phyloP scores from a whole-genome alignment of 2,329 filamentous ascomycete genomes.

The Cladosporium halotolerans region DNA sequence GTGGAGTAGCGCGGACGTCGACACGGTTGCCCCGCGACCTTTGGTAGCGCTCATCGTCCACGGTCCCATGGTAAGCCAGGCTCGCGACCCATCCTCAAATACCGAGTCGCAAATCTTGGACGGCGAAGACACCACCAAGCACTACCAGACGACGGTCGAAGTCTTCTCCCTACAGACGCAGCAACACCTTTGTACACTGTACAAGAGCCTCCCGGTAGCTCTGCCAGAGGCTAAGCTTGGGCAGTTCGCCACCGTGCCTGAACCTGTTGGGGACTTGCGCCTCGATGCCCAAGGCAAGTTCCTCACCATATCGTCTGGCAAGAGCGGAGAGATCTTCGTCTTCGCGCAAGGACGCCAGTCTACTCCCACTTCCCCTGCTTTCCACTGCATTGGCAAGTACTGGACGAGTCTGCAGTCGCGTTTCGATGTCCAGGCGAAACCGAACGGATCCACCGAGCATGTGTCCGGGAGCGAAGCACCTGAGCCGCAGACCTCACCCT shows the following conservation, averaged over 20 bases:
- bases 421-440: slow-evolving; percentile 11
- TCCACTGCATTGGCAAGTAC: slow-evolving; percentile 74
- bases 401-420: slow-evolving; percentile 67
- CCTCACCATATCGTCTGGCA: slow-evolving; percentile 69
- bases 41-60: slow-evolving; percentile 75
- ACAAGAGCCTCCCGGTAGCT: slow-evolving; percentile 61
- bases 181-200: slow-evolving; percentile 63
- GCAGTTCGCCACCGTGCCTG: slow-evolving; percentile 39
- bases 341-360: slow-evolving; percentile 36
- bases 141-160: slow-evolving; percentile 82
- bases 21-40: slow-evolving; percentile 54
- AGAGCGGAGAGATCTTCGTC: slow-evolving; percentile 81
- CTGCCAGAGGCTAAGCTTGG: slow-evolving; percentile 20
- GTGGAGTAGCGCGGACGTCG: slow-evolving; percentile 53
- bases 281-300: slow-evolving; percentile 67
- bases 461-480: slow-evolving; percentile 6
- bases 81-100: slow-evolving; percentile 20
- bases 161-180: slow-evolving; percentile 79
- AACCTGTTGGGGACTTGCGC: slow-evolving; percentile 65
- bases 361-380: slow-evolving; percentile 28
- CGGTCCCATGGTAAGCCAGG: slow-evolving; percentile 58
- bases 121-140: slow-evolving; percentile 39
- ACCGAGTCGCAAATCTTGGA: slow-evolving; percentile 30
- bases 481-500: slow-evolving; percentile 42
- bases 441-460: slow-evolving; percentile 29